Evolutionary conservation across 2,329 filamentous ascomycete species (phyloP).

Genomic region (Xylariaceae sp.): DNA sequence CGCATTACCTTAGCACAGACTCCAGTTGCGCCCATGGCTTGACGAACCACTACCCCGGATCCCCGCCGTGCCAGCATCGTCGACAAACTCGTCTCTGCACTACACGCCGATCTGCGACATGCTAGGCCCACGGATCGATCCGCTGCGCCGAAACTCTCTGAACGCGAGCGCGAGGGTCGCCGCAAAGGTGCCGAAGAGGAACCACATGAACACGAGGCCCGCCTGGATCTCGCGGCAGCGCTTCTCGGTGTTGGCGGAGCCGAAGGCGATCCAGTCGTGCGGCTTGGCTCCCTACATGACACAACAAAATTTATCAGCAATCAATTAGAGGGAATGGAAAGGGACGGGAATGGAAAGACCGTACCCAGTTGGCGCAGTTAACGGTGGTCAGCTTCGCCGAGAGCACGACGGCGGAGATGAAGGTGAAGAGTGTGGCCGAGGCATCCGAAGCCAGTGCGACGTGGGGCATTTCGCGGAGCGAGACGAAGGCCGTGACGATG

Average conservation of each 20-base stretch:
- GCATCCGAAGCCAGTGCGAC: constrained; percentile 26
- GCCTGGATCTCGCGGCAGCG: constrained; percentile 73
- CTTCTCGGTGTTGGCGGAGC: constrained; percentile 53
- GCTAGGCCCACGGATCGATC: constrained; percentile 42
- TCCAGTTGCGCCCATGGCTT: constrained; percentile 2
- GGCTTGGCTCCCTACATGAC: constrained; percentile 35
- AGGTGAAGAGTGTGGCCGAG: constrained; percentile 60
- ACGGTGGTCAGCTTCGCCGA: constrained; percentile 63
- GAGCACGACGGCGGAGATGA: constrained; percentile 65
- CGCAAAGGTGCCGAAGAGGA: constrained; percentile 61
- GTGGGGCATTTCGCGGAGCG: constrained; percentile 24
- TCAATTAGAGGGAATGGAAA: background rate
- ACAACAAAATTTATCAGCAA: constrained; percentile 3
- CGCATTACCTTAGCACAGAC: constrained; percentile 2
- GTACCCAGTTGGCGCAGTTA: constrained; percentile 59
- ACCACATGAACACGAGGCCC: constrained; percentile 71
- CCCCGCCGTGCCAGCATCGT: background rate
- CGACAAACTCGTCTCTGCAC: constrained; percentile 18
- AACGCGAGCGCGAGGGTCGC: constrained; percentile 53
- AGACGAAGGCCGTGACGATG: constrained; percentile 25
- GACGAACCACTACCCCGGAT: background rate
- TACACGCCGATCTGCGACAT: constrained; percentile 55
- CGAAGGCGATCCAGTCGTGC: constrained; percentile 57
- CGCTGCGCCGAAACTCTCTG: constrained; percentile 47
- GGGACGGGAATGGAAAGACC: background rate